Base-by-base conservation (phyloP, 331 rosid genomes). In the Rhamnella rubrinervis region DNA sequence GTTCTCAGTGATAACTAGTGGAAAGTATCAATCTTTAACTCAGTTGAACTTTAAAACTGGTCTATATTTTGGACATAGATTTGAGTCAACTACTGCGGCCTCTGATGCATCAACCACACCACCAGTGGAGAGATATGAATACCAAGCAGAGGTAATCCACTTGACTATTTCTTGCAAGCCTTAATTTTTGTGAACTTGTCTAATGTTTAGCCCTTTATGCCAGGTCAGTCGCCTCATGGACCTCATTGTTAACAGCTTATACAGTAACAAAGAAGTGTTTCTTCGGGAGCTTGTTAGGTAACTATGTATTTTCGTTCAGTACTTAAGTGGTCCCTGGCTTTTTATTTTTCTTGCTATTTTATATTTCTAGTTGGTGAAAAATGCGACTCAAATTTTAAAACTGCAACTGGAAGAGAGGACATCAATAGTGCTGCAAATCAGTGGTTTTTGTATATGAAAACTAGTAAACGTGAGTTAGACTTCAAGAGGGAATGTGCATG, bases 151-250 rank as follows among this genome's bases (percentile, higher is more conserved):
- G 96, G 99, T 85, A 80, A 61, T 73, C 6, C 6, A 15, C 7
- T 68, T 51, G 67, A 37, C 51, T 65, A 6, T 52, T 19, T 52
- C 7, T 56, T 7, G 18, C 40, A 17, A 7, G 47, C 31, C 50
- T 65, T 41, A 46, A 6, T 61, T 7, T 51, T 39, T 68, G 53
- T 70, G 31, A 56, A 61, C 44, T 65, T 52, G 4, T 56, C 16
- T 37, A 28, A 14, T 65, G 61, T 57, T 74, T 59, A 19, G 17
- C 67, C 62, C 51, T 28, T 21, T 59, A 61, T 74, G 60, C 26
- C 96, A 91, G 97, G 97, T 91, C 68, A 91, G 96, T 81, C 90
- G 99, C 47, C 96, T 95, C 75, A 89, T 95, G 97, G 97, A 95
- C 75, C 99, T 95, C 78, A 95, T 95, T 78, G 97, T 95, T 46